phyloP scores from a whole-genome alignment of 2,329 filamentous ascomycete genomes.

The Fusarium xyrophilum region DNA sequence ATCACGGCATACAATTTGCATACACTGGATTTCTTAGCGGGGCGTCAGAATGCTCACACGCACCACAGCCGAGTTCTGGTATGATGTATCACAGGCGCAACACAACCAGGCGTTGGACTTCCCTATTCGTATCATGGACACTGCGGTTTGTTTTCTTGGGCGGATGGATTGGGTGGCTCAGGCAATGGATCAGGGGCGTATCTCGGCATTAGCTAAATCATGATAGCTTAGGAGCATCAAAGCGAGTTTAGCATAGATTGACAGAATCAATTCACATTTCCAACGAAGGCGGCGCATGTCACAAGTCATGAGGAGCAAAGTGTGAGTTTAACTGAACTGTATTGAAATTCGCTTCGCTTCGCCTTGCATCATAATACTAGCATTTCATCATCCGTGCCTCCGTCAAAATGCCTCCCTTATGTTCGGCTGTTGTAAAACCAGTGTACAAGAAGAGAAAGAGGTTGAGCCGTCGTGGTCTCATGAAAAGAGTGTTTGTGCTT shows the following conservation, averaged over 20 bases:
- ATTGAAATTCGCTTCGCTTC: neutral
- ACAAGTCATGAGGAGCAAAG: neutral
- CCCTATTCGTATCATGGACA: constrained; percentile 25
- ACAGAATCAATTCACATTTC: constrained; percentile 25
- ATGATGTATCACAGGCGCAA: constrained; percentile 4
- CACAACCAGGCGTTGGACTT: constrained; percentile 30
- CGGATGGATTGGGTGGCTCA: constrained; percentile 5
- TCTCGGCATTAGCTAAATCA: constrained; percentile 13
- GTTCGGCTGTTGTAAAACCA: constrained; percentile 8
- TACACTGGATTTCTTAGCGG: constrained; percentile 10
- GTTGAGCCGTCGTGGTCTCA: neutral
- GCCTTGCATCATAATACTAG: constrained; percentile 3
- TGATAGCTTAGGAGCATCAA: neutral
- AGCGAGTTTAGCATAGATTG: constrained; percentile 38
- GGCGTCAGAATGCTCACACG: constrained; percentile 11
- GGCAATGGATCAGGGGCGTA: constrained; percentile 14
- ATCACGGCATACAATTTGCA: constrained; percentile 18
- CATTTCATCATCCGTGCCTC: constrained; percentile 20
- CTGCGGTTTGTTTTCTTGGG: constrained; percentile 16
- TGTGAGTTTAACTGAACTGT: constrained; percentile 2
- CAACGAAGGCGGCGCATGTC: neutral
- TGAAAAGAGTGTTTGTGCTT: constrained; percentile 8
- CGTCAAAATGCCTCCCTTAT: constrained; percentile 15
- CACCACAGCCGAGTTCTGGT: constrained; percentile 5
- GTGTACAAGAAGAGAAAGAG: constrained; percentile 22